Percentiles rank a stretch among this genome's conserved stretches.
Conservation (phyloP, 1,284 basidiomycete genomes). For the Macrocystidia cucumis region DNA sequence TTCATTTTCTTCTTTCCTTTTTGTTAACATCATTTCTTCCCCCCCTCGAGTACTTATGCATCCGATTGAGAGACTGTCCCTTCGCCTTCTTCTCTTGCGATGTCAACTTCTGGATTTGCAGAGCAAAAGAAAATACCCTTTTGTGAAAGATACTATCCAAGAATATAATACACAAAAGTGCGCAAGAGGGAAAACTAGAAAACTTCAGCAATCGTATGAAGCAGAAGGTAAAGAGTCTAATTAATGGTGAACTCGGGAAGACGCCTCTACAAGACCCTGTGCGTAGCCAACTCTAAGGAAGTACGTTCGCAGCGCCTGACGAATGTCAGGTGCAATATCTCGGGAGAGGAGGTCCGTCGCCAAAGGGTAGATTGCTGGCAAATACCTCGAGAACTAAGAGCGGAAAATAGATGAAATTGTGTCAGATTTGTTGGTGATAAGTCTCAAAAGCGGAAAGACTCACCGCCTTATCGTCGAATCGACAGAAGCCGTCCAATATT, state of each 20-base stretch:
- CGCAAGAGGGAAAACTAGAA: too few species aligned
- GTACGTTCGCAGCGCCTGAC: conserved; percentile 70
- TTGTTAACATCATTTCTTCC: too few species aligned
- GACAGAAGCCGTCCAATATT: conserved; percentile 85
- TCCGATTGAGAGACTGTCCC: too few species aligned
- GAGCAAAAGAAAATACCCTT: too few species aligned
- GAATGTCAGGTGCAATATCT: conserved; percentile 76
- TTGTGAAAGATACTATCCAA: conserved; percentile 29
- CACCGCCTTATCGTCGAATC: conserved; percentile 85
- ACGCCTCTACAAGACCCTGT: conserved; percentile 64
- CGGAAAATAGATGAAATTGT: conserved; percentile 3
- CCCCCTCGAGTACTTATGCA: too few species aligned
- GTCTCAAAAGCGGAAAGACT: conserved; percentile 35
- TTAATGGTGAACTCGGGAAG: conserved; percentile 25
- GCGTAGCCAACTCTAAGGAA: conserved; percentile 71
- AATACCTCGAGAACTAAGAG: conserved; percentile 71
- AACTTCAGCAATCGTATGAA: too few species aligned
- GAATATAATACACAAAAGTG: conserved; percentile 23
- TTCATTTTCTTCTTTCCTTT: too few species aligned
- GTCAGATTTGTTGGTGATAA: too few species aligned
- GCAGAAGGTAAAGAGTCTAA: too few species aligned
- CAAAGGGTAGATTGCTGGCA: conserved; percentile 83
- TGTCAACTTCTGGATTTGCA: too few species aligned
- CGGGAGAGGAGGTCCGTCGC: conserved; percentile 75
- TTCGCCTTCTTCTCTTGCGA: conserved; percentile 6